phyloP scores from a whole-genome alignment of 1,139 yeast genomes.

The Williopsis jadinii region DNA sequence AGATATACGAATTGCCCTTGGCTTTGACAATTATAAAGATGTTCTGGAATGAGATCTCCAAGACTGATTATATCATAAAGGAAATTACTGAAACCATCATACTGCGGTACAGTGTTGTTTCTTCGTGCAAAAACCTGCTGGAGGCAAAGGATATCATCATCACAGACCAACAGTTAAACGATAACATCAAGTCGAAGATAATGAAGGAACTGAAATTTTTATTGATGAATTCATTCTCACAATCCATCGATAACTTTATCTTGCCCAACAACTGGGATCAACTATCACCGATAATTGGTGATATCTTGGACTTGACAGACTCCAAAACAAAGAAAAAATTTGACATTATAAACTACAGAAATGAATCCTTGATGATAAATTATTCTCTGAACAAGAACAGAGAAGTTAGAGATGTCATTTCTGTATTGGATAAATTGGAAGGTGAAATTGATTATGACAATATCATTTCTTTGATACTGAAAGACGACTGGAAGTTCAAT shows the following conservation, averaged over 20 bases:
- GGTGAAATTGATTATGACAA: constrained; percentile 8
- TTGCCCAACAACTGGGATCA: constrained; percentile 68
- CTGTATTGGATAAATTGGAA: constrained; percentile 14
- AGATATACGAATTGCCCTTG: constrained; percentile 39
- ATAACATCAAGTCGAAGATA: constrained; percentile 23
- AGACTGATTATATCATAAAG: constrained; percentile 48
- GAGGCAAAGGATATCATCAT: constrained; percentile 29
- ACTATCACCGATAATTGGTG: constrained; percentile 47
- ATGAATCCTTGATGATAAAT: constrained; percentile 63
- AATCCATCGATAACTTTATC: constrained; percentile 63
- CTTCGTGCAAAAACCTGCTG: constrained; percentile 26
- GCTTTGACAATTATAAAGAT: constrained; percentile 53
- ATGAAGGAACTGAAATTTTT: constrained; percentile 26
- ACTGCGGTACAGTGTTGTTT: constrained; percentile 27
- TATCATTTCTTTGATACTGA: constrained; percentile 11
- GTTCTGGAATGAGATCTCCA: constrained; percentile 65
- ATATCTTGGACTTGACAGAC: constrained; percentile 29
- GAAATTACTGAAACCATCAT: constrained; percentile 53
- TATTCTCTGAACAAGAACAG: constrained; percentile 16
- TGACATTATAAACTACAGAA: constrained; percentile 56
- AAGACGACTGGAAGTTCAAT: constrained; percentile 35
- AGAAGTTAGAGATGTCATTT: constrained; percentile 11
- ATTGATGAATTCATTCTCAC: constrained; percentile 45
- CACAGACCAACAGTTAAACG: constrained; percentile 31
- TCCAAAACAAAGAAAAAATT: constrained; percentile 43